These are phyloP conservation scores for Fusarium mangiferae DNA, from an alignment of 2,329 filamentous ascomycete species.

Conservation along the genomic window DNA sequence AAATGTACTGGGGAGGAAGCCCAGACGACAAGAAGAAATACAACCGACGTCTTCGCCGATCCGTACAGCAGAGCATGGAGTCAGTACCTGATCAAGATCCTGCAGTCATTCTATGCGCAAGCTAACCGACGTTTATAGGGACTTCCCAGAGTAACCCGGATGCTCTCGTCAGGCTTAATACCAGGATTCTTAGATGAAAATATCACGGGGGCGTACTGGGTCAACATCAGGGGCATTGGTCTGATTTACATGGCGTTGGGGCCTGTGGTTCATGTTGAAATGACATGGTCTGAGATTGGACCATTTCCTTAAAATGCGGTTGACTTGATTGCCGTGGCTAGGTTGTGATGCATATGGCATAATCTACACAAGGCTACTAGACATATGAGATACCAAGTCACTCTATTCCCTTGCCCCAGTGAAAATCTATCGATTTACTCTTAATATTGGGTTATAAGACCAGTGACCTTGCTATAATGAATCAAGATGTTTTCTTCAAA, in stretches of 20 bases:
- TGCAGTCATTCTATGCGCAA: neutral
- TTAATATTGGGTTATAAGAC: neutral
- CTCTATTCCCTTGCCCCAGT: neutral
- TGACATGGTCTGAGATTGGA: constrained; percentile 2
- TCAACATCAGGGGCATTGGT: constrained; percentile 12
- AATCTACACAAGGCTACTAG: neutral
- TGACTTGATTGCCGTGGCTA: neutral
- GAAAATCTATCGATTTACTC: neutral
- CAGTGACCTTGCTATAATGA: no score
- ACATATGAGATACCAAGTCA: neutral
- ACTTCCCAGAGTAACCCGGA: constrained; percentile 47
- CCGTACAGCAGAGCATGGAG: constrained; percentile 76
- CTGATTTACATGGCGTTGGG: constrained; percentile 36
- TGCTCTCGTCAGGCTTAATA: neutral
- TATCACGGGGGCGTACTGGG: constrained; percentile 31
- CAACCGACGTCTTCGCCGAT: constrained; percentile 81
- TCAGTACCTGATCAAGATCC: constrained; percentile 48
- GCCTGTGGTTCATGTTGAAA: constrained; percentile 16
- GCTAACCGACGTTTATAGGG: constrained; percentile 38
- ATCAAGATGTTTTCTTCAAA: neutral
- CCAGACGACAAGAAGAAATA: constrained; percentile 83
- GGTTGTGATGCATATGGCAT: neutral
- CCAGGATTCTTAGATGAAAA: constrained; percentile 10
- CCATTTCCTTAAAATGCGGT: neutral
- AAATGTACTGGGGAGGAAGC: constrained; percentile 83